Base-by-base conservation (phyloP, 305 asterid genomes). In the Solanum hybrid region DNA sequence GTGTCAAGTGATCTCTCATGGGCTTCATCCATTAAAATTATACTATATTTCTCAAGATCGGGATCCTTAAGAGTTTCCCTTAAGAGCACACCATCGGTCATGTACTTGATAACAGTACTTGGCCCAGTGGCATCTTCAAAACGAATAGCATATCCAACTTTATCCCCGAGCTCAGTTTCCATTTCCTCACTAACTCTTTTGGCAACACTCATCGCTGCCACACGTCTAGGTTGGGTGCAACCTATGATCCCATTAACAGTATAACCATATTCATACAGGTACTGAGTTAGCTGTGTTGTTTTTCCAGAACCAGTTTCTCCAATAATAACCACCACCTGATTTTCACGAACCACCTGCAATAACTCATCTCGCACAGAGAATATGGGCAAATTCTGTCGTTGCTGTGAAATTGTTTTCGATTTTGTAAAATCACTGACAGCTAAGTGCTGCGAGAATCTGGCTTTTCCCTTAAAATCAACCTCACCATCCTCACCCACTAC, bases 71-170 rank as follows among this genome's bases (percentile, higher is more conserved):
- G 90, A 2, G 98, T 94, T 97, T 96, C 99, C 86, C 98, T 93
- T 89, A 96, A 94, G 91, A 97, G 98, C 92, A 97, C 99, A 64
- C 99, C 99, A 93, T 97, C 99, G 72, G 99, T 97, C 99, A 97
- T 97, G 93, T 97, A 95, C 98, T 95, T 94, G 60, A 95, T 95
- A 35, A 94, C 94, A 10, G 98, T 94, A 90, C 92, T 94, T 40
- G 95, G 94, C 73, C 97, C 95, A 77, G 98, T 95, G 32, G 91
- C 95, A 91, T 94, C 96, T 92, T 95, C 97, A 10, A 95, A 94
- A 51, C 98, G 95, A 88, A 95, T 95, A 12, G 98, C 97, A 92
- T 95, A 95, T 34, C 97, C 97, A 91, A 95, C 95, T 91, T 90
- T 91, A 86, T 92, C 95, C 40, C 96, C 97, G 72, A 94, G 94